phyloP scores from a whole-genome alignment of 345 rosid genomes.

The Moricandia moricandioides region DNA sequence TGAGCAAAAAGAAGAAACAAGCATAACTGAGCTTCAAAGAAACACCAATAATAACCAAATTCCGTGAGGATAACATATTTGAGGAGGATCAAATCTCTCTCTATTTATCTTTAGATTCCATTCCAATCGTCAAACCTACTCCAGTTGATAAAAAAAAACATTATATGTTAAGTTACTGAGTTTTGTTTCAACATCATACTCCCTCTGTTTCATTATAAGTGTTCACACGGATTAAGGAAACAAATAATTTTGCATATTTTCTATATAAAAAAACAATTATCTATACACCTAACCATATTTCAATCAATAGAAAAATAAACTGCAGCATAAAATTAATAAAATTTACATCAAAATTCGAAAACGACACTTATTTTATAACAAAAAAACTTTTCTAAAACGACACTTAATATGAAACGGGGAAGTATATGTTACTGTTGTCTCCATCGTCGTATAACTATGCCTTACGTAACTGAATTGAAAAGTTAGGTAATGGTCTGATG shows the following conservation, averaged over 20 bases:
- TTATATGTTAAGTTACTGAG: slow-evolving; percentile 16
- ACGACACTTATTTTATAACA: too few relatives aligned
- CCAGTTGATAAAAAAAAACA: slow-evolving; percentile 19
- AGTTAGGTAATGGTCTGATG: slow-evolving; percentile 36
- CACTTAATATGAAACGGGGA: too few relatives aligned
- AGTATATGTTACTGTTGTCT: slow-evolving; percentile 33
- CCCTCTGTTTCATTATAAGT: too few relatives aligned
- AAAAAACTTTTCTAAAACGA: too few relatives aligned
- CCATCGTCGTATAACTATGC: slow-evolving; percentile 28
- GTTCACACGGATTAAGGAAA: too few relatives aligned
- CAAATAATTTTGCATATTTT: too few relatives aligned
- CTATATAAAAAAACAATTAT: too few relatives aligned
- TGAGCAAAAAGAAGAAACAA: slow-evolving; percentile 13
- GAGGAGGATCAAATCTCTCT: slow-evolving; percentile 37
- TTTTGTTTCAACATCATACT: slow-evolving; percentile 24
- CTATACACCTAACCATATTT: too few relatives aligned
- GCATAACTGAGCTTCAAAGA: slow-evolving; percentile 24
- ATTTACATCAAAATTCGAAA: too few relatives aligned
- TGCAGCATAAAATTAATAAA: too few relatives aligned
- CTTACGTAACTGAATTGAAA: slow-evolving; percentile 36
- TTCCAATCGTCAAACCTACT: slow-evolving; percentile 39
- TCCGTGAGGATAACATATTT: slow-evolving; percentile 30
- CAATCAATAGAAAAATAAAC: too few relatives aligned
- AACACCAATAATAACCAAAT: slow-evolving; percentile 26
- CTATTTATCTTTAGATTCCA: slow-evolving; percentile 26